Evolutionary conservation across 495 filamentous ascomycete species (phyloP), one percentile per base, ranked within the genome.

Genomic region (Evernia prunastri): DNA sequence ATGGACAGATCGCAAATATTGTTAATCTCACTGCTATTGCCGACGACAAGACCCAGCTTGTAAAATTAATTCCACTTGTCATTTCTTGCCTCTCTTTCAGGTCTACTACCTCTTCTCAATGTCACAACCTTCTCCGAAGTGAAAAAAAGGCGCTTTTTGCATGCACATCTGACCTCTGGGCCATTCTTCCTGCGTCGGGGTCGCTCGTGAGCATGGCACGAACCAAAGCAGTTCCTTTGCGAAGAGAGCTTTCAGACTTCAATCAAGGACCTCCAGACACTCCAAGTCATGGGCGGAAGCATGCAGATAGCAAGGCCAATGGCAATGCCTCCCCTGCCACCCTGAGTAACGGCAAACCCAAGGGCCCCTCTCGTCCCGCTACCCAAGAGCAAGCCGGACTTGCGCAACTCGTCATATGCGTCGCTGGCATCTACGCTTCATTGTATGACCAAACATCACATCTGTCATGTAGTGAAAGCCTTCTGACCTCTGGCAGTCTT

Each of bases 351-450:
- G 81, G 79, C 47, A 73, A 58, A 45, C 71, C 70, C 49, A 68
- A 73, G 56, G 71, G 62, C 8, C 76, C 73, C 31, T 45, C 64
- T 31, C 71, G 69, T 29, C 68, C 74, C 31, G 68, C 69, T 35
- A 69, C 73, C 45, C 61, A 77, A 76, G 60, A 78, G 69, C 69
- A 76, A 63, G 77, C 83, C 13, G 83, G 84, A 11, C 60, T 89
- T 51, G 75, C 85, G 72, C 87, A 96, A 71, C 85, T 98, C 58
- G 74, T 90, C 53, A 84, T 96, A 63, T 95, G 92, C 70, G 89
- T 96, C 29, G 87, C 87, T 27, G 94, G 94, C 57, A 98, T 98
- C 66, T 98, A 97, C 72, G 89, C 85, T 42, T 93, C 91, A 49
- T 98, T 98, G 94, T 97, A 84, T 70, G 88, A 77, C 53, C 43